Conservation (phyloP, 202 grass and related monocot genomes). For the Cymbopogon flexuosus region DNA sequence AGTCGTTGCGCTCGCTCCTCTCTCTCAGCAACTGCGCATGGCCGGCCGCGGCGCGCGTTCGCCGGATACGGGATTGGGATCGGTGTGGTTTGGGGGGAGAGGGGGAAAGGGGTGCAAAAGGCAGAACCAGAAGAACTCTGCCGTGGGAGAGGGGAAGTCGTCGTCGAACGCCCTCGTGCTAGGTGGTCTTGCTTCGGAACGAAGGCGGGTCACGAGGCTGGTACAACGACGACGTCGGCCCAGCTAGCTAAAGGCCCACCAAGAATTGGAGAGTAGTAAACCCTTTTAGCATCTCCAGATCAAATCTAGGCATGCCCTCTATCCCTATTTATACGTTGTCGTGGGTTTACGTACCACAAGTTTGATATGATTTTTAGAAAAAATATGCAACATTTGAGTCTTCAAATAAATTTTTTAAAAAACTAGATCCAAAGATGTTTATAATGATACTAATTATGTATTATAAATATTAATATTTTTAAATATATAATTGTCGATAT, state of each 20-base stretch:
- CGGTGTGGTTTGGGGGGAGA: neutral
- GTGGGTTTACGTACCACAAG: too few species aligned
- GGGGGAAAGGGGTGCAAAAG: neutral
- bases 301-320: too few species aligned
- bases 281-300: too few species aligned
- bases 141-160: conserved; percentile 38
- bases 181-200: conserved; percentile 25
- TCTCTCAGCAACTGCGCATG: conserved; percentile 48
- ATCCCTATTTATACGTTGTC: too few species aligned
- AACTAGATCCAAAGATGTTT: too few species aligned
- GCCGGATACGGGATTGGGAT: conserved; percentile 30
- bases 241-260: neutral
- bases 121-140: neutral
- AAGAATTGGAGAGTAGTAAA: neutral
- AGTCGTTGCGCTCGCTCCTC: conserved; percentile 1
- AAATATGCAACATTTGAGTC: too few species aligned
- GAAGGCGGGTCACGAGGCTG: conserved; percentile 17
- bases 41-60: conserved; percentile 12
- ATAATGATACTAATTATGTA: too few species aligned
- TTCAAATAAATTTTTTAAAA: too few species aligned
- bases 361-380: too few species aligned
- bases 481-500: too few species aligned
- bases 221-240: neutral
- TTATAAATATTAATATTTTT: too few species aligned
- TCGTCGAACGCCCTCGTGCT: conserved; percentile 11